Conservation (phyloP, 2,329 filamentous ascomycete genomes). For the Trematosphaeria pertusa region DNA sequence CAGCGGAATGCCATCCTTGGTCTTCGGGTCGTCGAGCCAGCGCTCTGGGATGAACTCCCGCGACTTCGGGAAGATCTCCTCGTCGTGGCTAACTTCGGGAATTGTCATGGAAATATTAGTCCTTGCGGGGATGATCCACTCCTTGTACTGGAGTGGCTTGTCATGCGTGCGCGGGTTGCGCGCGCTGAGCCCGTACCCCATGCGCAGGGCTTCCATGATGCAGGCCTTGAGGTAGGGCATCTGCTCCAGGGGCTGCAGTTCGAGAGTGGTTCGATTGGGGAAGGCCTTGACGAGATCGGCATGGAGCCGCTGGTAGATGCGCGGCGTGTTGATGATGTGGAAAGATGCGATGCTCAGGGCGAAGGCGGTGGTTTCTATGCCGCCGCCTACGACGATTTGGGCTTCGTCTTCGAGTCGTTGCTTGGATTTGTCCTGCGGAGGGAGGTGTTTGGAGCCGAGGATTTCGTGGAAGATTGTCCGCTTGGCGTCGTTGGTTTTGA, state of each 20-base stretch:
- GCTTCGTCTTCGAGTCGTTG: slow-evolving; percentile 48
- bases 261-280: slow-evolving; percentile 30
- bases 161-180: slow-evolving; percentile 45
- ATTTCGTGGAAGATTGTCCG: slow-evolving; percentile 46
- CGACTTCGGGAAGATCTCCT: slow-evolving; percentile 47
- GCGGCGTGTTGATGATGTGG: slow-evolving; percentile 41
- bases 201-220: slow-evolving; percentile 41
- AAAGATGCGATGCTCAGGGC: slow-evolving; percentile 37
- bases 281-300: slow-evolving; percentile 38
- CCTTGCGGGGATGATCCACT: slow-evolving; percentile 41
- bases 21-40: slow-evolving; percentile 46
- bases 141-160: slow-evolving; percentile 26
- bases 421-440: slow-evolving; percentile 46
- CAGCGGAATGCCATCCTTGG: slow-evolving; percentile 38
- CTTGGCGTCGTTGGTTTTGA: slow-evolving; percentile 42
- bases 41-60: slow-evolving; percentile 48
- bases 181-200: slow-evolving; percentile 50
- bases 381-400: slow-evolving; percentile 48
- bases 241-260: slow-evolving; percentile 32
- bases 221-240: slow-evolving; percentile 36
- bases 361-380: slow-evolving; percentile 49
- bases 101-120: slow-evolving; percentile 49
- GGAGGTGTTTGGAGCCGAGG: slow-evolving; percentile 33
- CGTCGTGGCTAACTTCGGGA: slow-evolving; percentile 44
- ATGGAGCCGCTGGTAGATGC: slow-evolving; percentile 40